Evolutionary conservation across 2,329 filamentous ascomycete species (phyloP), one percentile per base, ranked within the genome.

Genomic region (Aspergillus calidoustus): DNA sequence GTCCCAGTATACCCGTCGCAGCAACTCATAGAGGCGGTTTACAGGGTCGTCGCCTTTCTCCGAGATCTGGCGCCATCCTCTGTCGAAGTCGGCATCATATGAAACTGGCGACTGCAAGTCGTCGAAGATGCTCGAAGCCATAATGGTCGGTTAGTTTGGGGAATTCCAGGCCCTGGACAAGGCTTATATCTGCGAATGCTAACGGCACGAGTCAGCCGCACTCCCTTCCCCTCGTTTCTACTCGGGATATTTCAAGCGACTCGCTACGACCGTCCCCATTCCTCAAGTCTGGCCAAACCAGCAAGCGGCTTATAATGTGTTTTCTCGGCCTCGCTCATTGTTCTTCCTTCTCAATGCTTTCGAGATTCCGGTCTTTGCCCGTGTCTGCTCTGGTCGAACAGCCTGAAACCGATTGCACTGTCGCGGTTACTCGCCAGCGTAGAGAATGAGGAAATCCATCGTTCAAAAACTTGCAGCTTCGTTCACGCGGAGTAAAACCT

Each of bases 81-180:
- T 31, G 25, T 60, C 50, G 51, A 55, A 38, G 31, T 50, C 51
- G 15, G 51, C 43, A 23, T 60, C 57, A 30, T 60, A 53, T 7
- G 57, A 60, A 30, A 44, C 51, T 13, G 57, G 57, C 11, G 57
- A 54, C 11, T 60, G 49, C 43, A 60, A 22, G 5, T 54, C 47
- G 28, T 54, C 51, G 25, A 60, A 60, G 23, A 60, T 46, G 34
- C 54, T 60, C 7, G 57, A 59, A 25, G 51, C 13, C 57, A 60
- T 60, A 15, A 6, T 53, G 50, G 11, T 31, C 7, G 23, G 44
- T 58, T 49, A 5, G 7, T 6, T 43, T 15, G 3, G 3, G 6
- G 28, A 7, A 9, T 13, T 28, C 22, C 34, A 22, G 15, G n/a
- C n/a, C 23, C 46, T 34, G 43, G 30, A 51, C 44, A n/a, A n/a